Conservation (phyloP, 108 stramenopile species). For the Nannochloropsis gaditana region DNA sequence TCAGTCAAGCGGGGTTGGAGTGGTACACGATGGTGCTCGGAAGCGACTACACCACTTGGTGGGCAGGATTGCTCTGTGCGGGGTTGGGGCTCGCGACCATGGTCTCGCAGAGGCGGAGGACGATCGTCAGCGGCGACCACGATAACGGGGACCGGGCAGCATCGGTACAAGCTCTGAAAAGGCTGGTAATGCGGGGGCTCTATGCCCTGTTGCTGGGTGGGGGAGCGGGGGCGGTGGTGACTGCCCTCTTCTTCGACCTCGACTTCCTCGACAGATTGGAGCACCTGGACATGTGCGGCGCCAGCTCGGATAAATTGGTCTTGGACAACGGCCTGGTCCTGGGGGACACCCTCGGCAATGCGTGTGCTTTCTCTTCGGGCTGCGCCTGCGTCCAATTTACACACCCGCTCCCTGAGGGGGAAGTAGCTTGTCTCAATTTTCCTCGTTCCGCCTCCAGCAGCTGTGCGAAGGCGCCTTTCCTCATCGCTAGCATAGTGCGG, state of each 20-base stretch:
- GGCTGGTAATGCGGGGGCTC: neutral
- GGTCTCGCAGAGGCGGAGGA: neutral
- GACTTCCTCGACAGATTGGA: neutral
- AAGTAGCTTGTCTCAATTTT: neutral
- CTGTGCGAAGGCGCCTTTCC: neutral
- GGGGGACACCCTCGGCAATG: neutral
- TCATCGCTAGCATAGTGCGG: neutral
- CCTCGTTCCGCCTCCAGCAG: neutral
- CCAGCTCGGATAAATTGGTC: neutral
- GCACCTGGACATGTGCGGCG: neutral
- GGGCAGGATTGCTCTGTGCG: neutral
- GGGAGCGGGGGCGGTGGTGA: neutral
- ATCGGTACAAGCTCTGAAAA: neutral
- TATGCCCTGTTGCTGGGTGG: neutral
- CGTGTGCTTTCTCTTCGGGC: neutral
- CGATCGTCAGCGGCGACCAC: neutral
- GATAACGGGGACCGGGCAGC: neutral
- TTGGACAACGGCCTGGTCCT: neutral
- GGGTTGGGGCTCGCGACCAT: neutral
- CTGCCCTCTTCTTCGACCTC: conserved; percentile 12
- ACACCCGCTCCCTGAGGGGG: neutral
- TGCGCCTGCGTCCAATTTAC: neutral
- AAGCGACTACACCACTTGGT: neutral
- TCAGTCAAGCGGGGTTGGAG: neutral
- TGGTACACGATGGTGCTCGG: neutral